These are phyloP conservation scores for Carex kokanica DNA, from an alignment of 176 grass and related monocot genomes.

Conservation along the genomic window DNA sequence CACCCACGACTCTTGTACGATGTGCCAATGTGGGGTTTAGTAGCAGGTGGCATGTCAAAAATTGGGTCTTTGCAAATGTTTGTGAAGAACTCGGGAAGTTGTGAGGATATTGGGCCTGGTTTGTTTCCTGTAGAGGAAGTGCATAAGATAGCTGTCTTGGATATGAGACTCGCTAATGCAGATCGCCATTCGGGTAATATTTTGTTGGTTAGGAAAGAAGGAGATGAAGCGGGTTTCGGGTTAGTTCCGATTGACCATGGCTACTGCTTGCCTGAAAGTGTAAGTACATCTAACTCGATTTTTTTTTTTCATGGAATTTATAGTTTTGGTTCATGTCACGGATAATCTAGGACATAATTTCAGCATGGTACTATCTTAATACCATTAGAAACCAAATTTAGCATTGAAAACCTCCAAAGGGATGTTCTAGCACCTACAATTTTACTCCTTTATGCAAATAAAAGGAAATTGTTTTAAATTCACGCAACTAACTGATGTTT, in stretches of 20 bases:
- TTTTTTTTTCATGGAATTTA: not conserved
- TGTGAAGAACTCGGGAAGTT: conserved; percentile 42
- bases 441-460: not conserved
- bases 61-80: conserved; percentile 58
- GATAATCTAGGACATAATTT: not conserved
- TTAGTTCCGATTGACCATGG: conserved; percentile 57
- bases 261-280: conserved; percentile 61
- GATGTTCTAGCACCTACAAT: not conserved
- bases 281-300: conserved; percentile 28
- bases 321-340: not conserved
- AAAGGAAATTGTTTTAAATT: conserved; percentile 9
- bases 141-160: conserved; percentile 52
- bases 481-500: not conserved
- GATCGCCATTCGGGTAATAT: conserved; percentile 58
- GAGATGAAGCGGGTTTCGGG: not conserved
- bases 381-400: not conserved
- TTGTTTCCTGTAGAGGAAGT: conserved; percentile 45
- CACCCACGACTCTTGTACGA: conserved; percentile 33
- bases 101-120: conserved; percentile 47
- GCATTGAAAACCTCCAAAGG: not conserved
- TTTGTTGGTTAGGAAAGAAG: conserved; percentile 34
- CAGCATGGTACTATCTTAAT: not conserved
- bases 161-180: conserved; percentile 49
- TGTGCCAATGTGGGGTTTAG: conserved; percentile 14
- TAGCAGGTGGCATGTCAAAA: conserved; percentile 9